Conservation (phyloP, 1,284 basidiomycete genomes). For the Moniliella sp. region DNA sequence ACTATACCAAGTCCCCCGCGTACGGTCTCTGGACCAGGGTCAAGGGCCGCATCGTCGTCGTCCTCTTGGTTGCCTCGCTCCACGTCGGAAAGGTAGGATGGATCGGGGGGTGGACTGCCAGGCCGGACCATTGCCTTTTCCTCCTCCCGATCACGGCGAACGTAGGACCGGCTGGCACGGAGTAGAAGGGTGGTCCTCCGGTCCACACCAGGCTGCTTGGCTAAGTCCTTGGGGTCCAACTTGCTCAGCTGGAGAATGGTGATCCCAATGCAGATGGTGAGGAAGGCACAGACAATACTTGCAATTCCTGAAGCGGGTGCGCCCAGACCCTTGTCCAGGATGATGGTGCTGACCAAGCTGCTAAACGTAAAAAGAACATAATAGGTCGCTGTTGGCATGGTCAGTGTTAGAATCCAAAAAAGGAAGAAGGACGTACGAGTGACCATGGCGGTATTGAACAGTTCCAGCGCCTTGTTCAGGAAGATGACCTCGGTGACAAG, state of each 20-base stretch:
- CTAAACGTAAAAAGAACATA: conserved; percentile 66
- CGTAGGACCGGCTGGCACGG: conserved; percentile 16
- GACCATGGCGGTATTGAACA: neutral
- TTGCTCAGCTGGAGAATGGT: conserved; percentile 90
- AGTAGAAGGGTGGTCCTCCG: conserved; percentile 23
- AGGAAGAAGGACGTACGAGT: neutral
- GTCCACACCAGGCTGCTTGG: conserved; percentile 21
- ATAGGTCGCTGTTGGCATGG: conserved; percentile 72
- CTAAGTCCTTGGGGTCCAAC: conserved; percentile 30
- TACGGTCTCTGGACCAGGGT: conserved; percentile 30
- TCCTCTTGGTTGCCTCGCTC: too few relatives aligned
- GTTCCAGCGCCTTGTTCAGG: conserved; percentile 63
- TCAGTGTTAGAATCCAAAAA: neutral
- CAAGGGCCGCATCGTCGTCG: too few relatives aligned
- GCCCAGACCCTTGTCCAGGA: conserved; percentile 72
- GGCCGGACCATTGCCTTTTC: conserved; percentile 12
- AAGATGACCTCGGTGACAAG: conserved; percentile 76
- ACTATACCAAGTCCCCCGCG: conserved; percentile 30
- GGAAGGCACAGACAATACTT: conserved; percentile 69
- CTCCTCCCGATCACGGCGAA: conserved; percentile 7
- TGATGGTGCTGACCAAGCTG: conserved; percentile 40
- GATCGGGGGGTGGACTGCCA: too few relatives aligned
- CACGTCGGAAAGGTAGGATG: too few relatives aligned
- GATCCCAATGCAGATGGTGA: conserved; percentile 63
- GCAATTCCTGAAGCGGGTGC: conserved; percentile 44